Conservation (phyloP, 2,329 filamentous ascomycete genomes). For the Periglandula ipomoeae region DNA sequence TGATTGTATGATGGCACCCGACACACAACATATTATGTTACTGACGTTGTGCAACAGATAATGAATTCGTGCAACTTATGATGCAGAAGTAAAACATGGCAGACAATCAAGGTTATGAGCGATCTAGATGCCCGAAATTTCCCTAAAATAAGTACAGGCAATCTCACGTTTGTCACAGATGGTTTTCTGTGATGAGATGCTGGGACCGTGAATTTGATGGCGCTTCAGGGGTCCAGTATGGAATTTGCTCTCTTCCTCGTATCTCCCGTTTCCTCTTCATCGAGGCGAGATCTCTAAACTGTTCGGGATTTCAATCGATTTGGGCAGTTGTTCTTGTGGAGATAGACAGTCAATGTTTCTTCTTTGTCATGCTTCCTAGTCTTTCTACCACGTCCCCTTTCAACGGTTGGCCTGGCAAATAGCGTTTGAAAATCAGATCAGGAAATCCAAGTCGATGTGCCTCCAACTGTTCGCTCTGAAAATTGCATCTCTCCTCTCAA, state of each 20-base stretch:
- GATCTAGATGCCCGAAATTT: not conserved
- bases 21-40: not conserved
- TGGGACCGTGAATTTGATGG: conserved; percentile 4
- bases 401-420: not conserved
- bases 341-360: conserved; percentile 1
- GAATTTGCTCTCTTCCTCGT: conserved; percentile 18
- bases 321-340: conserved; percentile 7
- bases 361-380: not conserved
- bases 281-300: conserved; percentile 22
- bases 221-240: conserved; percentile 1
- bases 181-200: not conserved
- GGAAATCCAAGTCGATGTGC: not conserved
- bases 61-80: conserved; percentile 91
- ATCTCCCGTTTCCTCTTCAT: not conserved
- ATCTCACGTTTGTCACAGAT: not conserved
- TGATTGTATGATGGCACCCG: conserved; percentile 54
- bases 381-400: not conserved
- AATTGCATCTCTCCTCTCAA: not conserved
- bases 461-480: not conserved
- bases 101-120: not conserved
- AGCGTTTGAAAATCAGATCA: not conserved
- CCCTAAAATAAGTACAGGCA: not conserved
- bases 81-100: conserved; percentile 72
- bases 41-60: conserved; percentile 46
- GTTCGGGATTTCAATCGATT: conserved; percentile 18